Percentiles rank a stretch among this genome's conserved stretches.
These are phyloP conservation scores for Pestalotiopsis sp. DNA, from an alignment of 2,329 filamentous ascomycete genomes.

Conservation along the genomic window DNA sequence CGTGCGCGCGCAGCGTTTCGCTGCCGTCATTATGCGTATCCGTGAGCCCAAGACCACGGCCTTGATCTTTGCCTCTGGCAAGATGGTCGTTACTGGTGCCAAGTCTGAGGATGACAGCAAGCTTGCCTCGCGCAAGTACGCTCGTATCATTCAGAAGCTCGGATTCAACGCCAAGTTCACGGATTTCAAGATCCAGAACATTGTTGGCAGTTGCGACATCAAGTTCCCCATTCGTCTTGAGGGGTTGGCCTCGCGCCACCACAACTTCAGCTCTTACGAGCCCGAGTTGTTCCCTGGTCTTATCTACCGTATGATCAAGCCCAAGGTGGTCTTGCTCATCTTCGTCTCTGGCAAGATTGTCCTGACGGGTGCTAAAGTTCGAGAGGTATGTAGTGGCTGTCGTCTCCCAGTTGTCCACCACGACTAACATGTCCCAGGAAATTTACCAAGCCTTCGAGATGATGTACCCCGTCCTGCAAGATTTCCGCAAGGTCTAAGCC, in stretches of 20 bases:
- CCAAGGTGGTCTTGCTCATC: conserved; percentile 96
- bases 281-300: conserved; percentile 98
- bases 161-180: conserved; percentile 99
- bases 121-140: conserved; percentile 95
- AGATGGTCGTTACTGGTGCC: conserved; percentile 99
- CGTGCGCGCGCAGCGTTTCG: conserved; percentile 74
- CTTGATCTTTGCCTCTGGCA: conserved; percentile 95
- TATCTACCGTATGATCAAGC: conserved; percentile 99
- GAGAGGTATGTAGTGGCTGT: conserved; percentile 55
- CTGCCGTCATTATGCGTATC: conserved; percentile 99
- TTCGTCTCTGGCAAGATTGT: conserved; percentile 99
- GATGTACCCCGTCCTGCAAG: conserved; percentile 93
- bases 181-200: conserved; percentile 99
- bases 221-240: conserved; percentile 98
- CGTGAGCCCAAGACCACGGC: conserved; percentile 98
- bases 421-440: conserved; percentile 49
- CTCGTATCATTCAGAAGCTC: conserved; percentile 98
- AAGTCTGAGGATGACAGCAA: conserved; percentile 98
- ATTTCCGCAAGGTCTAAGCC: conserved; percentile 60
- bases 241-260: conserved; percentile 93
- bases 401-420: neutral
- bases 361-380: conserved; percentile 94
- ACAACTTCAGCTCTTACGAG: conserved; percentile 99
- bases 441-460: conserved; percentile 97
- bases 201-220: conserved; percentile 98